These are phyloP conservation scores for Trifolium repens DNA, from an alignment of 306 rosid species.

Conservation along the genomic window DNA sequence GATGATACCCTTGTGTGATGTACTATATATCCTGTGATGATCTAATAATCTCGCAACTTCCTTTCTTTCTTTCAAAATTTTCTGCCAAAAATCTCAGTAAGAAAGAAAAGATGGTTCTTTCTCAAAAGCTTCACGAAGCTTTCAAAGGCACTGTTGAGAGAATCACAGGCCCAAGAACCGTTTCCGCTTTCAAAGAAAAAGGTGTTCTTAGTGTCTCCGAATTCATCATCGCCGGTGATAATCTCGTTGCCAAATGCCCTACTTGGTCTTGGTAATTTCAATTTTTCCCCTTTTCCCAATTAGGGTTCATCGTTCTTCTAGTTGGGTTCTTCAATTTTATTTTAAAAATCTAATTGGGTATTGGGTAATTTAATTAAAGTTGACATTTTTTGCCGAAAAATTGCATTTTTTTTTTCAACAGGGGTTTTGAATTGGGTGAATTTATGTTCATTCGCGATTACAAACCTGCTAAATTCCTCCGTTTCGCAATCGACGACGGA, in stretches of 20 bases:
- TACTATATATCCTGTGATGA: too few relatives aligned
- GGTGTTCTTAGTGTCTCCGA: slow-evolving; percentile 97
- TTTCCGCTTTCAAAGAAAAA: slow-evolving; percentile 96
- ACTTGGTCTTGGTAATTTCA: slow-evolving; percentile 92
- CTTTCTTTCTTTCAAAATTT: too few relatives aligned
- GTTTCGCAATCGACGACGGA: slow-evolving; percentile 73
- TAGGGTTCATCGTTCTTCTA: slow-evolving; percentile 22
- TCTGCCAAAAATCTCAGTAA: neutral
- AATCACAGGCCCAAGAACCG: slow-evolving; percentile 89
- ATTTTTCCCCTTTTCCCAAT: neutral
- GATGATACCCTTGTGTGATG: slow-evolving; percentile 31
- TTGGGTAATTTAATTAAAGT: neutral
- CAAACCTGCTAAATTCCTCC: slow-evolving; percentile 61
- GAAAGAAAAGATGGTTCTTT: slow-evolving; percentile 62
- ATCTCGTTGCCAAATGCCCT: slow-evolving; percentile 97
- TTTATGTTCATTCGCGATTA: slow-evolving; percentile 48
- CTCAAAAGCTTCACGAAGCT: slow-evolving; percentile 96
- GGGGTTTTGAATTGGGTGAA: slow-evolving; percentile 21
- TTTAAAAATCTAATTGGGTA: neutral
- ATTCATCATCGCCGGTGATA: slow-evolving; percentile 87
- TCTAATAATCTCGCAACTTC: too few relatives aligned
- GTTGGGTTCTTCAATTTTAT: neutral
- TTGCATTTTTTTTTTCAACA: neutral
- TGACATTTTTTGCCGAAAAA: neutral
- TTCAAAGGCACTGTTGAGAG: slow-evolving; percentile 98